A percentile compares a stretch with the other conserved stretches of the same genome.
phyloP scores from a whole-genome alignment of 164 flowering plant species.

The Taxillus chinensis region DNA sequence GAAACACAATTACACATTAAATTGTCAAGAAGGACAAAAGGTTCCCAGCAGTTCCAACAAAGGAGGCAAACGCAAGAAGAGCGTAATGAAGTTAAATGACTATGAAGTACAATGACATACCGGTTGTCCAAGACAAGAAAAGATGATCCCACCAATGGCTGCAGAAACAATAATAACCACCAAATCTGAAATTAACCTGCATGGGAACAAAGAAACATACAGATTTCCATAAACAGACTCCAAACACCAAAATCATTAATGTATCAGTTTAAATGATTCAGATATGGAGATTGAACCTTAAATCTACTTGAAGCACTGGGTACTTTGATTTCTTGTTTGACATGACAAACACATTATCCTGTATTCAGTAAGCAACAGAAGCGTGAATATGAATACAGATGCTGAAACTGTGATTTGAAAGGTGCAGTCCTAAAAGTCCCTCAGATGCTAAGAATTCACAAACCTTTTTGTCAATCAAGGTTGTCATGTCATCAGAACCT shows the following conservation, averaged over 20 bases:
- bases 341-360: constrained; percentile 96
- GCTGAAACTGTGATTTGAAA: neutral
- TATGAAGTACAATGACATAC: constrained; percentile 32
- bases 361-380: constrained; percentile 14
- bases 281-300: constrained; percentile 42
- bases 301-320: constrained; percentile 93
- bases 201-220: constrained; percentile 6
- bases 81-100: neutral
- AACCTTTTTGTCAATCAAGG: constrained; percentile 89
- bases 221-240: neutral
- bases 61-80: neutral
- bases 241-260: neutral
- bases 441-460: neutral
- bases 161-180: constrained; percentile 96
- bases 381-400: neutral
- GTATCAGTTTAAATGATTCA: constrained; percentile 1
- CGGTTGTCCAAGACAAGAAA: constrained; percentile 93
- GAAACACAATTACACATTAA: constrained; percentile 2
- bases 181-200: constrained; percentile 89
- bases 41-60: neutral
- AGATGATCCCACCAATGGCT: constrained; percentile 86
- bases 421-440: neutral
- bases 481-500: constrained; percentile 59
- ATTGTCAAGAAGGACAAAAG: neutral
- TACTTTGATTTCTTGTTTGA: constrained; percentile 92